Conservation (phyloP, 306 rosid species). For the Ceratonia siliqua region DNA sequence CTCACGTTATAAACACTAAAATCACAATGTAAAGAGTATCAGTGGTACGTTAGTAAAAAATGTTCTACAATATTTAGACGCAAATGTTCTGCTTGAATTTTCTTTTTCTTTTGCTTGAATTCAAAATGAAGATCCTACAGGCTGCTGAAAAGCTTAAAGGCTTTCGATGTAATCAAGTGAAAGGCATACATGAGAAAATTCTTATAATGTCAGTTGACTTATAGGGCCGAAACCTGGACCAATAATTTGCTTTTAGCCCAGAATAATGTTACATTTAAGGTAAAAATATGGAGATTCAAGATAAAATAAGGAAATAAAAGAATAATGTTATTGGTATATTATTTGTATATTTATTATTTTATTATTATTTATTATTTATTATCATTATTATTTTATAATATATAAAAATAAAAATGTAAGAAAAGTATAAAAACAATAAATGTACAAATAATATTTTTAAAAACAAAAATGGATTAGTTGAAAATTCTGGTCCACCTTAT, state of each 20-base stretch:
- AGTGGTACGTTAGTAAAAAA: no score
- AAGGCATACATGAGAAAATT: neutral
- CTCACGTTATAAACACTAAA: neutral
- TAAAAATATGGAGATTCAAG: neutral
- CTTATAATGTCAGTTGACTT: neutral
- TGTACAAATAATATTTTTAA: no score
- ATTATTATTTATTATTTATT: no score
- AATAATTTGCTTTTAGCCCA: neutral
- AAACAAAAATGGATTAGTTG: neutral
- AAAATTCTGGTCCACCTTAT: constrained; percentile 26
- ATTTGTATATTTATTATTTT: no score
- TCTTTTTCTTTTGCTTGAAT: neutral
- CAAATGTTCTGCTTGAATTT: neutral
- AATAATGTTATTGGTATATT: no score
- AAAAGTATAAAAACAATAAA: no score
- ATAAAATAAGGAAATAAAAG: neutral
- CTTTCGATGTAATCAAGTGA: neutral
- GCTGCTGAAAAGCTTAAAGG: neutral
- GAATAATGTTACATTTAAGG: neutral
- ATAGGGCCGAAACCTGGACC: neutral
- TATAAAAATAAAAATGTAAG: no score
- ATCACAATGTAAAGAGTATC: neutral
- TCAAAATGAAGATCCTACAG: neutral
- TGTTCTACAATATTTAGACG: neutral
- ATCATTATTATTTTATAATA: no score